These are phyloP conservation scores for Acidomyces sp. DNA, from an alignment of 495 filamentous ascomycete species.

Conservation along the genomic window DNA sequence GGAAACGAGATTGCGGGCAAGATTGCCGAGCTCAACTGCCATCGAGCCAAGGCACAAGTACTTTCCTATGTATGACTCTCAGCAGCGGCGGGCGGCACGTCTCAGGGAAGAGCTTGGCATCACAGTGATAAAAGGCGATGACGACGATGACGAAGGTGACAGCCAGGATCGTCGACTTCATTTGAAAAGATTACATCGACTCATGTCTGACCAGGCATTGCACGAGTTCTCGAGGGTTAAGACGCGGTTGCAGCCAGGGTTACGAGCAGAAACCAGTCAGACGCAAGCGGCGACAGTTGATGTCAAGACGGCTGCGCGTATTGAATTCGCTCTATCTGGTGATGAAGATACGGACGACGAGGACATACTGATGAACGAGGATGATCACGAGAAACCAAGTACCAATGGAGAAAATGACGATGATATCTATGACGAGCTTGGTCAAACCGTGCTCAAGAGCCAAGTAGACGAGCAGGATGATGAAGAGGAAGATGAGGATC, in stretches of 20 bases:
- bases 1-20: conserved; percentile 14
- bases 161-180: conserved; percentile 3
- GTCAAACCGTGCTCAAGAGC: conserved; percentile 15
- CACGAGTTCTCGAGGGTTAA: conserved; percentile 2
- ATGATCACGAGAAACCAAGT: background rate
- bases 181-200: conserved; percentile 5
- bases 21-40: conserved; percentile 10
- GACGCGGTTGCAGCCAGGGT: conserved; percentile 6
- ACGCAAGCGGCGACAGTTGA: conserved; percentile 11
- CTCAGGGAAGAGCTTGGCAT: conserved; percentile 7
- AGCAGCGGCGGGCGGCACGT: conserved; percentile 19
- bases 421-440: conserved; percentile 24
- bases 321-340: conserved; percentile 1
- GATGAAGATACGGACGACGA: conserved; percentile 1
- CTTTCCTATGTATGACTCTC: conserved; percentile 28
- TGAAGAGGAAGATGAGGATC: background rate
- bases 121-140: conserved; percentile 1
- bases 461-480: conserved; percentile 10
- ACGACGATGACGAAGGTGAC: conserved; percentile 7
- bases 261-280: conserved; percentile 7
- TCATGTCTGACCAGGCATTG: conserved; percentile 11
- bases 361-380: conserved; percentile 11
- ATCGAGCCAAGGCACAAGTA: conserved; percentile 28
- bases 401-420: conserved; percentile 1
- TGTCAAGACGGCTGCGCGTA: conserved; percentile 13